Evolutionary conservation across 2,329 filamentous ascomycete species (phyloP), one percentile per base, ranked within the genome.

Genomic region (Neofusicoccum cordaticola): DNA sequence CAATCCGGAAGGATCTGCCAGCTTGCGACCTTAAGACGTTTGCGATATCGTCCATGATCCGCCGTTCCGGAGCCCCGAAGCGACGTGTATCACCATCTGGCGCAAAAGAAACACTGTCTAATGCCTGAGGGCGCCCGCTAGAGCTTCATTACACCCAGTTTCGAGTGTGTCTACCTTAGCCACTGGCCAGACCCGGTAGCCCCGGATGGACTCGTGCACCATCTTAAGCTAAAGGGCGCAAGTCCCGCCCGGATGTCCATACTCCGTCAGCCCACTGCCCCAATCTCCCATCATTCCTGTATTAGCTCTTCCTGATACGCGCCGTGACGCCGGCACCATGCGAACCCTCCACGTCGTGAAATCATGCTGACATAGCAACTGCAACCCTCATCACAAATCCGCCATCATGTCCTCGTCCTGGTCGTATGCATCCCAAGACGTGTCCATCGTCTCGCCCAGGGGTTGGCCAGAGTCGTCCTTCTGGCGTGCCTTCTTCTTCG

Each of bases 401-500:
- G 68, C 71, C 77, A 78, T 78, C 41, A 79, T 74, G 58, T 78
- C 76, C 67, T 78, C 76, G 35, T 78, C 77, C 17, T 75, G 74
- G 2, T 72, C 65, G 6, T 69, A 68, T 17, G 74, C 75, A 27
- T 75, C 73, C 73, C 73, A 77, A 1, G 71, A 69, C 27, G 71
- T 72, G 53, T 78, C 76, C 76, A 77, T 78, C 2, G 70, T 70
- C 12, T 78, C 75, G 27, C 8, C 71, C 69, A 15, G 65, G 62
- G 71, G 70, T n/a, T 72, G 73, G 5, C 69, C 68, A 27, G 67
- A 68, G 37, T 71, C 69, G 61, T 78, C 77, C 74, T 79, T 79
- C 69, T 78, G 82, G 62, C 82, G 80, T 22, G 41, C 39, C 66
- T 77, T 68, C 66, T 79, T 84, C 70, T 81, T 82, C 60, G 83